Percentiles rank a stretch among this genome's conserved stretches.
phyloP scores from a whole-genome alignment of 2,329 filamentous ascomycete species.

The Hypocreales sp. region DNA sequence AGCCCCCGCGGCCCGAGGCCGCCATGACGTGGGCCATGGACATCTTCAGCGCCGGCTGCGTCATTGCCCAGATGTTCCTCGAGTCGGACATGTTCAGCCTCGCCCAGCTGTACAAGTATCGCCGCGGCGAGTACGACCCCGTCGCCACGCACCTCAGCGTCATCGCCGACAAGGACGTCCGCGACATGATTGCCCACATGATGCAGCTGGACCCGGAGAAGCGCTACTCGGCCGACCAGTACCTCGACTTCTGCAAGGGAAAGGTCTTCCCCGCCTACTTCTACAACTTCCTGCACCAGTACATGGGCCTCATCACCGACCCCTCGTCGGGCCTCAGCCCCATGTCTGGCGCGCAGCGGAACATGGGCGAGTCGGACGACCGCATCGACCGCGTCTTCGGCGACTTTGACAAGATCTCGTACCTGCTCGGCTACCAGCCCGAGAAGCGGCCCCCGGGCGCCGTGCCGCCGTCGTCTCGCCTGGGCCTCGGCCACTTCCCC shows the following conservation, averaged over 20 bases:
- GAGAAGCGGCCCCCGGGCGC: conserved; percentile 20
- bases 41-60: conserved; percentile 90
- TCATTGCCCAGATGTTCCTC: conserved; percentile 90
- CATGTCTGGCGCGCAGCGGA: conserved; percentile 49
- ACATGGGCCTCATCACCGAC: conserved; percentile 92
- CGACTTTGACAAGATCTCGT: conserved; percentile 96
- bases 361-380: conserved; percentile 78
- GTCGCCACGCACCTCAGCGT: conserved; percentile 65
- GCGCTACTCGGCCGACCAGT: conserved; percentile 85
- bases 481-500: conserved; percentile 54
- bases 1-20: conserved; percentile 43
- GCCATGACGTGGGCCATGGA: conserved; percentile 88
- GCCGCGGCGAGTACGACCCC: conserved; percentile 83
- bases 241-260: conserved; percentile 77
- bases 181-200: conserved; percentile 88
- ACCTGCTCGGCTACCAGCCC: conserved; percentile 67
- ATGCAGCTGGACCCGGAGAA: conserved; percentile 87
- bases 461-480: conserved; percentile 16
- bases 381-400: conserved; percentile 84
- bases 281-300: conserved; percentile 92
- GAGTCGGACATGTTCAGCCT: conserved; percentile 96
- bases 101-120: conserved; percentile 89
- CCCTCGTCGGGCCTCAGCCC: conserved; percentile 64
- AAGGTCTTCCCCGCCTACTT: conserved; percentile 96
- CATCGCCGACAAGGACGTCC: conserved; percentile 75